Evolutionary conservation across 495 filamentous ascomycete genomes (phyloP), one percentile per base, ranked within the genome.

Genomic region (Cenococcum geophilum): DNA sequence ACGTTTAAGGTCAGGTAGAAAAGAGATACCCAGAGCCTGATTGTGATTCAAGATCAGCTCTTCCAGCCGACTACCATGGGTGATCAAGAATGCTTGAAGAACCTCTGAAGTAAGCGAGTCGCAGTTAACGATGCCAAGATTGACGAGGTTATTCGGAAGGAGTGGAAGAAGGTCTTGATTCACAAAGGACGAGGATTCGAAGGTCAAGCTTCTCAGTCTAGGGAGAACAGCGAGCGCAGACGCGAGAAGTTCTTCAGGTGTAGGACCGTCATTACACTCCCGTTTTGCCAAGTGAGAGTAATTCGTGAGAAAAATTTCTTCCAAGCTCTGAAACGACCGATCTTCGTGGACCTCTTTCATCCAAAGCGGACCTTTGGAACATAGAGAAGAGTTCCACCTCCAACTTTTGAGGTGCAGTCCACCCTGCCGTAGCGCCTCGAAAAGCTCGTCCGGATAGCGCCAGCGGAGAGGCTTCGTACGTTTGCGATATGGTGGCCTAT

Each of bases 321-420:
- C 76, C 9, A 95, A 67, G 11, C 70, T 70, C 37, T 76, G 71
- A 63, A 95, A 95, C 0, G 80, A 66, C 5, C 78, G 72, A n/a
- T 73, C 74, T n/a, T 70, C 51, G 65, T 95, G 89, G 16, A 76
- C 75, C 8, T 70, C 62, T 10, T 75, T 64, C 68, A 91, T 80
- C 11, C 77, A 71, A 0, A 74, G 70, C 11, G 87, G 68, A 42
- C 80, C 69, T 5, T 57, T 47, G 1, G 52, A 40, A 61, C 80
- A 77, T 49, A 88, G 76, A n/a, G 84, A 80, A 36, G 80, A 73
- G 65, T 88, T 92, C 90, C 91, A 95, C 35, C 83, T 83, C 87
- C 88, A 96, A 56, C 79, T 83, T 34, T 74, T 77, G 32, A 95
- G 80, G 37, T 69, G 69, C 11, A 79, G 72, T 6, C 76, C 73